Percentiles rank a stretch among this genome's conserved stretches.
phyloP scores from a whole-genome alignment of 345 rosid species.

The Lagerstroemia speciosa region DNA sequence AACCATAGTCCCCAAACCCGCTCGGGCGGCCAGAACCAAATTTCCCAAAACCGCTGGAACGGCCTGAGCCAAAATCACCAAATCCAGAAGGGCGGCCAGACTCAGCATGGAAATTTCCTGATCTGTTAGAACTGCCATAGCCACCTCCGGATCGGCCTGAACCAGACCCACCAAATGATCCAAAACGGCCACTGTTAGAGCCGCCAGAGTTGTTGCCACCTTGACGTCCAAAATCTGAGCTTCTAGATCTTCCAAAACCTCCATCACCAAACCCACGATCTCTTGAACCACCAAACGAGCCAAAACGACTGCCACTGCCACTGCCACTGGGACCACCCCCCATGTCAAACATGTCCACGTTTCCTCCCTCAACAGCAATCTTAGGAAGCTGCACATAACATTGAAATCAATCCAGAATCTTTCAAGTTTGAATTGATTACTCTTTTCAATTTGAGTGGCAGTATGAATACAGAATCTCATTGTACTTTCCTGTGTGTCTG shows the following conservation, averaged over 20 bases:
- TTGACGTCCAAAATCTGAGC: constrained; percentile 16
- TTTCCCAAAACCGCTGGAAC: constrained; percentile 30
- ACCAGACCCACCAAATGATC: constrained; percentile 14
- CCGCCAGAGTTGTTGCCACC: constrained; percentile 2
- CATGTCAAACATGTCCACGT: constrained; percentile 29
- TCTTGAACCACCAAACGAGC: constrained; percentile 27
- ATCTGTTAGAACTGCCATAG: constrained; percentile 21
- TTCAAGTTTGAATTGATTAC: not conserved
- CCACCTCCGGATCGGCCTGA: constrained; percentile 31
- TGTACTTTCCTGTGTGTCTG: not conserved
- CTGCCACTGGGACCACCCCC: constrained; percentile 26
- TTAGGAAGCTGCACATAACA: constrained; percentile 51
- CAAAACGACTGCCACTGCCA: constrained; percentile 21
- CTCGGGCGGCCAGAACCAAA: constrained; percentile 28
- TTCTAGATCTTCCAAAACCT: constrained; percentile 13
- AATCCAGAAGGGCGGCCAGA: constrained; percentile 33
- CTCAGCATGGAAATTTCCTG: constrained; percentile 26
- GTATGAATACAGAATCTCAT: not conserved
- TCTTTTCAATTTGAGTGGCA: not conserved
- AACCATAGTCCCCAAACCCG: constrained; percentile 32
- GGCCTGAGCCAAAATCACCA: constrained; percentile 34
- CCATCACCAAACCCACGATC: constrained; percentile 11
- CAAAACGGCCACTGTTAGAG: constrained; percentile 1
- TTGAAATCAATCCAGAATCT: constrained; percentile 2
- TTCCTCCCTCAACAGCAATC: constrained; percentile 44